Base-by-base conservation (phyloP, 129 eudicot genomes). In the Pulicaria dysenterica region DNA sequence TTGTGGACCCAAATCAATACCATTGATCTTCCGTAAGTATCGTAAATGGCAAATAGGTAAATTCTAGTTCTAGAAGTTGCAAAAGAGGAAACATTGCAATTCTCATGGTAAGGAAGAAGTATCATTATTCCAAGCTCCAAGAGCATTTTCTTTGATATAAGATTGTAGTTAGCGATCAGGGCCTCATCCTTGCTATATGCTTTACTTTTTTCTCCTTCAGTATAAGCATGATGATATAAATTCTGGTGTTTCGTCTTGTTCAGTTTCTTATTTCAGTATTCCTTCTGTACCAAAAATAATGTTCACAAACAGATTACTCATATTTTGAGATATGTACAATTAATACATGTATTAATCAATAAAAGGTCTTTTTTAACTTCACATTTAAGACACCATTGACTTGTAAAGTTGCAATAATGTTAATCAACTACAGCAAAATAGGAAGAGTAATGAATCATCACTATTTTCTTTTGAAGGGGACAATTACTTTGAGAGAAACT, bases 41-140 rank as follows among this genome's bases (percentile, higher is more conserved):
- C 42, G 13, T 58, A 34, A 36, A 58, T 8, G 17, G 44, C 31
- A 31, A 34, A 58, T 58, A 13, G 17, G 71, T 45, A 24, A 66
- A 19, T 19, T 46, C 67, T 66, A 13, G 31, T 46, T 66, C 13
- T 66, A 46, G 71, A 66, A 66, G 16, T 19, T 46, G 57, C 34
- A 13, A 48, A 49, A 14, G 34, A 7, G 59, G 41, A 67, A 67
- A 67, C 12, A 8, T 13, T 31, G 45, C 4, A 5, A 47, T 34
- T 66, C 40, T 48, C 41, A 31, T 44, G 5, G 57, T 56, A 66
- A 9, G 46, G 16, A 61, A 46, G 37, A 6, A 45, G 42, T 24
- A 44, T 46, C 54, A 41, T 64, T 43, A 42, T 41, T 43, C 54
- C 39, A 64, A 64, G 44, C 10, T 42, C 39, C 37, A 46, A 19